These are phyloP conservation scores for Leucogyrophana mollusca DNA, from an alignment of 768 basidiomycete genomes.

Conservation along the genomic window DNA sequence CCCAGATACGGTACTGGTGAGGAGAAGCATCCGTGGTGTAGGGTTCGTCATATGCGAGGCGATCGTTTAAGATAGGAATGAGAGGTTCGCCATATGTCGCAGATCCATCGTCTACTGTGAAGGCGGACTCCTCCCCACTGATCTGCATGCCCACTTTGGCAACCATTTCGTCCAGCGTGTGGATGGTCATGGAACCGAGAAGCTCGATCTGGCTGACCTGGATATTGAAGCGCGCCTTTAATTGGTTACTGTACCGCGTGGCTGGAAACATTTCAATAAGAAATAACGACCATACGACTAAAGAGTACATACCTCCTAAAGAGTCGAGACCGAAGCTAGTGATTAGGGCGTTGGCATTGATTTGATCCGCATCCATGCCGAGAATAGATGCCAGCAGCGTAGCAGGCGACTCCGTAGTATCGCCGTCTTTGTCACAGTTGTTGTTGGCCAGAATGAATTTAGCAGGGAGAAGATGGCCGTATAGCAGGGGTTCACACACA, in stretches of 20 bases:
- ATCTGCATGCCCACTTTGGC: slow-evolving; percentile 14
- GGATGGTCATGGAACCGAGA: slow-evolving; percentile 18
- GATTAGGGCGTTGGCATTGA: slow-evolving; percentile 27
- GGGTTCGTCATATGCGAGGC: slow-evolving; percentile 29
- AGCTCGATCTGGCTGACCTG: slow-evolving; percentile 20
- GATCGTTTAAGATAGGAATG: slow-evolving; percentile 27
- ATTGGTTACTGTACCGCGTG: slow-evolving; percentile 28
- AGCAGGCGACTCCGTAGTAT: slow-evolving; percentile 18
- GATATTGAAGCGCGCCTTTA: slow-evolving; percentile 24
- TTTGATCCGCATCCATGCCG: slow-evolving; percentile 24
- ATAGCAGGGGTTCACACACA: slow-evolving; percentile 24
- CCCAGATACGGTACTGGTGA: slow-evolving; percentile 26
- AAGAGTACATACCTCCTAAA: slow-evolving; percentile 17
- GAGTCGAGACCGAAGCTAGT: slow-evolving; percentile 22
- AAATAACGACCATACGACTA: not conserved
- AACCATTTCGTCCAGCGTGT: slow-evolving; percentile 22
- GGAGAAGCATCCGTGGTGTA: slow-evolving; percentile 26
- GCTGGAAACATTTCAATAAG: slow-evolving; percentile 10
- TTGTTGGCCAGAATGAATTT: slow-evolving; percentile 17
- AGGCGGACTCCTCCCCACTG: slow-evolving; percentile 2
- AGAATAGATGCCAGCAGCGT: slow-evolving; percentile 22
- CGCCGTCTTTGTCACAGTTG: slow-evolving; percentile 10
- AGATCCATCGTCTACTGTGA: slow-evolving; percentile 20
- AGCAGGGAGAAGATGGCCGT: slow-evolving; percentile 21
- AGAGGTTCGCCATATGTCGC: slow-evolving; percentile 26